These are phyloP conservation scores for Ilex asprella DNA, from an alignment of 257 asterid genomes.

Conservation along the genomic window DNA sequence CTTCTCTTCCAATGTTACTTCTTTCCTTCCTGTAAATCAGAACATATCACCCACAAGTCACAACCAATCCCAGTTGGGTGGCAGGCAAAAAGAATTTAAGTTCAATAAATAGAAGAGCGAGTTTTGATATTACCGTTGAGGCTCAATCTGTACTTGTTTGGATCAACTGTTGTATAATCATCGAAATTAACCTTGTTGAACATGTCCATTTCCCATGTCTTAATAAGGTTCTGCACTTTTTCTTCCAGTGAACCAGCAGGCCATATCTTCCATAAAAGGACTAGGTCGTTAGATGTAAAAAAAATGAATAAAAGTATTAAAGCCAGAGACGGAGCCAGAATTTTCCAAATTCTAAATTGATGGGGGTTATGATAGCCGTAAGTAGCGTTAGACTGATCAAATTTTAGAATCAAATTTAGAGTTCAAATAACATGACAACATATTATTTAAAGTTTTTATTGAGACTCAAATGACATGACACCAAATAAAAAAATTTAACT, in stretches of 20 bases:
- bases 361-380: no score
- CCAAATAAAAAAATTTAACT: no score
- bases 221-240: slow-evolving; percentile 42
- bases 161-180: slow-evolving; percentile 32
- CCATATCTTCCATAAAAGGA: slow-evolving; percentile 32
- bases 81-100: no score
- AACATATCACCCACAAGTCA: no score
- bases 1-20: slow-evolving; percentile 22
- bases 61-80: no score
- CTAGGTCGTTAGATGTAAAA: background rate
- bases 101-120: background rate
- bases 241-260: slow-evolving; percentile 41
- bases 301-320: background rate
- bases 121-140: slow-evolving; percentile 31
- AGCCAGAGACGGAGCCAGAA: no score
- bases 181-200: slow-evolving; percentile 24
- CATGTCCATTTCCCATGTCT: slow-evolving; percentile 59
- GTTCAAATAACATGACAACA: no score
- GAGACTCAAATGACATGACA: no score
- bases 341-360: no score
- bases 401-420: no score
- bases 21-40: slow-evolving; percentile 19
- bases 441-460: no score
- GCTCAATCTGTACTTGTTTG: slow-evolving; percentile 21
- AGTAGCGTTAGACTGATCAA: no score